phyloP scores from a whole-genome alignment of 768 basidiomycete genomes.

The Cubamyces lactineus region DNA sequence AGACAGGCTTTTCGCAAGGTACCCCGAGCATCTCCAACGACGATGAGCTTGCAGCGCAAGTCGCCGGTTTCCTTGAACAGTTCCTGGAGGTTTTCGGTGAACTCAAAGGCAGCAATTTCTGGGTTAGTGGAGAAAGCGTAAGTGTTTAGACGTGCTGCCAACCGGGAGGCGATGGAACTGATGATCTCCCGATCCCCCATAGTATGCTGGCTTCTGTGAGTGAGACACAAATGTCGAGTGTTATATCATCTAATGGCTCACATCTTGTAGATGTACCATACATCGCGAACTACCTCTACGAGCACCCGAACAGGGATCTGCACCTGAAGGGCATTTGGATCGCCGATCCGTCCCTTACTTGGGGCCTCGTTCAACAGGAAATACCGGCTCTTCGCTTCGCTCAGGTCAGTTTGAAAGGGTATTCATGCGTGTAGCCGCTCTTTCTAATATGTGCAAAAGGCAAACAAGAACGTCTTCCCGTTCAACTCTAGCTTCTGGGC shows the following conservation, averaged over 20 bases:
- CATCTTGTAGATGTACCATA: slow-evolving; percentile 61
- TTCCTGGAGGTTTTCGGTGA: slow-evolving; percentile 74
- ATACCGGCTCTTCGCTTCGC: slow-evolving; percentile 73
- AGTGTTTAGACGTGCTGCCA: slow-evolving; percentile 28
- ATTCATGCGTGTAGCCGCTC: neutral
- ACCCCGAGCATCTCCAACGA: slow-evolving; percentile 61
- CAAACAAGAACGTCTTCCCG: slow-evolving; percentile 60
- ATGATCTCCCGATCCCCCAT: neutral
- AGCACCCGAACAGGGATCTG: slow-evolving; percentile 52
- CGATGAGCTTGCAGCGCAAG: slow-evolving; percentile 55
- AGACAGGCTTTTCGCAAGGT: slow-evolving; percentile 73
- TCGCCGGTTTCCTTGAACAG: slow-evolving; percentile 62
- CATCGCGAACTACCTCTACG: slow-evolving; percentile 72
- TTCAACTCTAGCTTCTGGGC: slow-evolving; percentile 57
- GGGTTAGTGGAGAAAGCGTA: slow-evolving; percentile 73
- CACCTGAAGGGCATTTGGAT: slow-evolving; percentile 74
- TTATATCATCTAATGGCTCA: neutral
- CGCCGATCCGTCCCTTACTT: slow-evolving; percentile 59
- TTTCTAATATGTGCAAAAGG: slow-evolving; percentile 33
- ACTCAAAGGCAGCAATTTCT: slow-evolving; percentile 71
- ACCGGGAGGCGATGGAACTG: no score
- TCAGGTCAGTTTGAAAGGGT: slow-evolving; percentile 36
- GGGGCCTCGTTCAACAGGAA: slow-evolving; percentile 66
- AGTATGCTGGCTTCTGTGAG: slow-evolving; percentile 38
- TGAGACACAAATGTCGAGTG: neutral